Evolutionary conservation across 163 green algal genomes (phyloP).

Genomic region (Scenedesmus sp.): DNA sequence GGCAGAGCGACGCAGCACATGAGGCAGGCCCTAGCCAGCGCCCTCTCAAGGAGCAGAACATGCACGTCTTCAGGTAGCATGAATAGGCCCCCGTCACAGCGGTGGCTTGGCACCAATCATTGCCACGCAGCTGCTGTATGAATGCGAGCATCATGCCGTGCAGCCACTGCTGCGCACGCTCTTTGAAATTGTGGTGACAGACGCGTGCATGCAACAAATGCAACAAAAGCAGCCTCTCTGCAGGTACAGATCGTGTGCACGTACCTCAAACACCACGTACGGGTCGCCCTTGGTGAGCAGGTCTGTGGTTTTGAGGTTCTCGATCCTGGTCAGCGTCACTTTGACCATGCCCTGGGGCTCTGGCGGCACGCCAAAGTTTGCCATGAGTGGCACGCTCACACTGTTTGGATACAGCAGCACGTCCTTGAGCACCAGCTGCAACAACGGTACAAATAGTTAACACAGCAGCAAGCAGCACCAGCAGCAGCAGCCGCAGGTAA

Average conservation of each 20-base stretch:
- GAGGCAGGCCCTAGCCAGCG: no score
- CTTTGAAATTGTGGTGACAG: no score
- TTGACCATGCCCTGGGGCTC: slow-evolving; percentile 78
- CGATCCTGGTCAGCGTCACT: slow-evolving; percentile 64
- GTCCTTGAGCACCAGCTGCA: slow-evolving; percentile 46
- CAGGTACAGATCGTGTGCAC: not conserved
- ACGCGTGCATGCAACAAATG: no score
- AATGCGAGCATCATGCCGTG: no score
- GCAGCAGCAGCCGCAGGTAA: not conserved
- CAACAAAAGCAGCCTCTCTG: not conserved
- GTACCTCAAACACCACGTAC: slow-evolving; percentile 69
- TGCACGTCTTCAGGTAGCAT: no score
- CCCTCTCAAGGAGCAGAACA: no score
- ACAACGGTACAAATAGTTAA: not conserved
- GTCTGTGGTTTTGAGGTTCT: slow-evolving; percentile 57
- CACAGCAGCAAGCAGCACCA: not conserved
- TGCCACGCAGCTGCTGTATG: no score
- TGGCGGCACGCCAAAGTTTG: slow-evolving; percentile 71
- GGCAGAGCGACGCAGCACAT: no score
- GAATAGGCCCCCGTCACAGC: no score
- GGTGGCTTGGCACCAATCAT: no score
- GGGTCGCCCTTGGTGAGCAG: slow-evolving; percentile 70
- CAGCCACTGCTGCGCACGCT: no score
- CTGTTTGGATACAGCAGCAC: slow-evolving; percentile 80
- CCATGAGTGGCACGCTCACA: slow-evolving; percentile 81